Conservation (phyloP, 192 early-diverging fungal genomes). For the Podila verticillata region DNA sequence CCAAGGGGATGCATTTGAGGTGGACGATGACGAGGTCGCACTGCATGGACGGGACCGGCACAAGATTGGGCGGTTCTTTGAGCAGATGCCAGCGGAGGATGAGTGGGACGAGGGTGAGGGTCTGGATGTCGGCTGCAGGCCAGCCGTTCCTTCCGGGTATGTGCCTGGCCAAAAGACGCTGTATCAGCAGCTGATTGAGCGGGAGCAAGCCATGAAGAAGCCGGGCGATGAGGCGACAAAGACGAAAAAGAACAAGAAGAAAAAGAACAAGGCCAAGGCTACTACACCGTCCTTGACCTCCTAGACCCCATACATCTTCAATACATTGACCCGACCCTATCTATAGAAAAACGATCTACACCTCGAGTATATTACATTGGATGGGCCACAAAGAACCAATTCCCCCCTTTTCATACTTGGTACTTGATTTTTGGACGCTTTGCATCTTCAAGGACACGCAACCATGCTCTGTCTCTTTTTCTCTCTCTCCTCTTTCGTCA, state of each 20-base stretch:
- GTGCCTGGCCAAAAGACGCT: constrained; percentile 26
- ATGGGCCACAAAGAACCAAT: no score
- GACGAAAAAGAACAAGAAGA: constrained; percentile 2
- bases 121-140: constrained; percentile 33
- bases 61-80: constrained; percentile 50
- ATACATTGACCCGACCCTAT: no score
- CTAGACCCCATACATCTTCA: no score
- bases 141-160: background rate
- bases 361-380: no score
- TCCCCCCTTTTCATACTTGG: no score
- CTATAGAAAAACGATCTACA: no score
- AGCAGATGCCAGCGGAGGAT: constrained; percentile 8
- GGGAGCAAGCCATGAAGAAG: constrained; percentile 25
- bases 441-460: no score
- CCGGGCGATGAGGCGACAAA: background rate
- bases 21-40: constrained; percentile 30
- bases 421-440: no score
- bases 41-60: constrained; percentile 36
- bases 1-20: background rate
- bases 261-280: background rate
- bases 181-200: constrained; percentile 35
- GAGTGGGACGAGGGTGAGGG: constrained; percentile 47
- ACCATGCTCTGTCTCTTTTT: no score
- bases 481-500: no score
- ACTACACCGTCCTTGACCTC: background rate